These are phyloP conservation scores for Tulasnella sp. DNA, from an alignment of 768 basidiomycete genomes.

Conservation along the genomic window DNA sequence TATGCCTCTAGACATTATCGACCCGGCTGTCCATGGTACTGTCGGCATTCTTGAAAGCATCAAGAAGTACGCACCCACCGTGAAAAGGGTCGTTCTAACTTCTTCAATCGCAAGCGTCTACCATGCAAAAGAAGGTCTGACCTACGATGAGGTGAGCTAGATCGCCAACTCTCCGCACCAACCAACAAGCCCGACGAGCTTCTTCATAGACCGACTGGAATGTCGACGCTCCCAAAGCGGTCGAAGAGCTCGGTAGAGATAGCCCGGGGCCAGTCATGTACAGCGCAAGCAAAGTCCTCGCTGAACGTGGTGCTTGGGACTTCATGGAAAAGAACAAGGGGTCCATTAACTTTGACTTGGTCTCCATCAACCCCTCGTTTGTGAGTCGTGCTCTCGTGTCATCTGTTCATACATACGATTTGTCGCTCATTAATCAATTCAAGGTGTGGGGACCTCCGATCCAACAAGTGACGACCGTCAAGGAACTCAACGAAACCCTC, in stretches of 20 bases:
- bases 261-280: conserved; percentile 39
- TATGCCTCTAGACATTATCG: conserved; percentile 43
- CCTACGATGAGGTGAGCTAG: neutral
- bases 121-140: conserved; percentile 16
- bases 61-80: conserved; percentile 40
- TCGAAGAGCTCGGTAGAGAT: conserved; percentile 39
- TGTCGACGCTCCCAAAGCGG: conserved; percentile 36
- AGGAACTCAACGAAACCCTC: neutral
- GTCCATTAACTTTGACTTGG: conserved; percentile 40
- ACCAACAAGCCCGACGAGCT: conserved; percentile 32
- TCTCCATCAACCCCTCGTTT: conserved; percentile 31
- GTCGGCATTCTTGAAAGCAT: conserved; percentile 43
- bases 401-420: neutral
- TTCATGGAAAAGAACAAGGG: conserved; percentile 39
- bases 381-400: conserved; percentile 2
- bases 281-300: conserved; percentile 43
- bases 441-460: neutral
- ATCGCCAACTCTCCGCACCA: neutral
- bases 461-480: conserved; percentile 11
- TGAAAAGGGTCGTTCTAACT: conserved; percentile 48
- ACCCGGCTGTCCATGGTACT: conserved; percentile 47
- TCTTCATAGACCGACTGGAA: conserved; percentile 41
- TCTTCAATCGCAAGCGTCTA: conserved; percentile 45
- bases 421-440: neutral
- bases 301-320: conserved; percentile 43